These are phyloP conservation scores for Cornus controversa DNA, from an alignment of 148 eudicot genomes.

Conservation along the genomic window DNA sequence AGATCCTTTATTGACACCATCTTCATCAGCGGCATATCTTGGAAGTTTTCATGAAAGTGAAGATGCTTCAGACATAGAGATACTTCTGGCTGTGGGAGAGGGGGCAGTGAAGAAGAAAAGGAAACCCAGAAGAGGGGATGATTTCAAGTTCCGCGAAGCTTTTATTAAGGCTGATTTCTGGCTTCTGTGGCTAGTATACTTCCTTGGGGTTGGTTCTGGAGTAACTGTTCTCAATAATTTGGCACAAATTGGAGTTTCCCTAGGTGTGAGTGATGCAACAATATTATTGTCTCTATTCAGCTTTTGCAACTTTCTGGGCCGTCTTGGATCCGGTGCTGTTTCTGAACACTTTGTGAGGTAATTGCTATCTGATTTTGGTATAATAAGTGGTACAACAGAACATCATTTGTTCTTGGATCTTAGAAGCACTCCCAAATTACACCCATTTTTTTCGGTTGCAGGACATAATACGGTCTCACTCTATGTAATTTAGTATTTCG, in stretches of 20 bases:
- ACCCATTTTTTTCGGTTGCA: neutral
- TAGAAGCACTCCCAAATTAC: neutral
- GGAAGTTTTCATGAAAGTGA: slow-evolving; percentile 52
- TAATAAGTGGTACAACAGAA: neutral
- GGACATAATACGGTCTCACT: neutral
- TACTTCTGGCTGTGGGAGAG: slow-evolving; percentile 76
- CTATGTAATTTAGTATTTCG: neutral
- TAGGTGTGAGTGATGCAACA: slow-evolving; percentile 60
- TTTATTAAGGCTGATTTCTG: slow-evolving; percentile 89
- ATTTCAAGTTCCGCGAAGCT: slow-evolving; percentile 75
- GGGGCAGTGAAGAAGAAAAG: slow-evolving; percentile 85
- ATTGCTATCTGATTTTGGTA: neutral
- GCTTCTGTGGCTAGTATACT: slow-evolving; percentile 81
- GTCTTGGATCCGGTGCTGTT: slow-evolving; percentile 80
- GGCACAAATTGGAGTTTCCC: slow-evolving; percentile 79
- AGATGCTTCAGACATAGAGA: slow-evolving; percentile 53
- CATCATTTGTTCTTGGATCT: neutral
- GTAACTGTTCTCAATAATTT: slow-evolving; percentile 84
- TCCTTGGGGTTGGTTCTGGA: slow-evolving; percentile 83
- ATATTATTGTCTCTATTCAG: slow-evolving; percentile 65
- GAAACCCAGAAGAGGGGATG: slow-evolving; percentile 83
- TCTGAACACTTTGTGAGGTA: slow-evolving; percentile 86
- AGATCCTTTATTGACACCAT: slow-evolving; percentile 44
- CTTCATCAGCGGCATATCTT: slow-evolving; percentile 37
- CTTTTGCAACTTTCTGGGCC: slow-evolving; percentile 81